Conservation (phyloP, 2,329 filamentous ascomycete genomes). For the Lecanicillium sp. region DNA sequence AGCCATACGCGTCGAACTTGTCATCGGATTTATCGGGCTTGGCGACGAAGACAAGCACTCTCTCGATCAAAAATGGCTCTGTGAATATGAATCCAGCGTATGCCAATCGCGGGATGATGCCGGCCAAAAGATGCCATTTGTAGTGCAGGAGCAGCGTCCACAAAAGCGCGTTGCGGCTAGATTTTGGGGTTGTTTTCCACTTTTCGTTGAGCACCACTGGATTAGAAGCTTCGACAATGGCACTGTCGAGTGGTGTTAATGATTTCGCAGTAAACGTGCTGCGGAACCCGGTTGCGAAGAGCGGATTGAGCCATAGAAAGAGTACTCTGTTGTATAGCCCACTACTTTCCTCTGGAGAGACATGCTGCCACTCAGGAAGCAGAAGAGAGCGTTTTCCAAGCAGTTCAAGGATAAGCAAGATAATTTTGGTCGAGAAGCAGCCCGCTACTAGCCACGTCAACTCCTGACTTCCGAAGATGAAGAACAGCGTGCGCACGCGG, state of each 20-base stretch:
- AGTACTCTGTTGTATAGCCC: not conserved
- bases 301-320: not conserved
- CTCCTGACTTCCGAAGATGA: constrained; percentile 14
- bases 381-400: constrained; percentile 4
- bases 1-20: constrained; percentile 24
- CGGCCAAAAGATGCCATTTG: not conserved
- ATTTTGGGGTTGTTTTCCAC: constrained; percentile 8
- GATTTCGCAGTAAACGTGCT: constrained; percentile 14
- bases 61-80: not conserved
- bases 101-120: not conserved
- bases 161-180: not conserved
- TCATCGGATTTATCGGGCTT: constrained; percentile 10
- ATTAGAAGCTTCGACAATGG: constrained; percentile 11
- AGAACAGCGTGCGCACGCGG: constrained; percentile 21
- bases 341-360: not conserved
- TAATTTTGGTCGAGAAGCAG: constrained; percentile 18
- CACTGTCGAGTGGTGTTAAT: constrained; percentile 10
- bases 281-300: constrained; percentile 10
- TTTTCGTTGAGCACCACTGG: constrained; percentile 8
- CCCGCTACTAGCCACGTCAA: constrained; percentile 18
- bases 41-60: not conserved
- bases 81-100: constrained; percentile 1
- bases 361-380: not conserved
- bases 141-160: not conserved
- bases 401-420: constrained; percentile 21